Evolutionary conservation across 352 stramenopile genomes (phyloP), one percentile per base, ranked within the genome.

Genomic region (Globisporangium yorkense): DNA sequence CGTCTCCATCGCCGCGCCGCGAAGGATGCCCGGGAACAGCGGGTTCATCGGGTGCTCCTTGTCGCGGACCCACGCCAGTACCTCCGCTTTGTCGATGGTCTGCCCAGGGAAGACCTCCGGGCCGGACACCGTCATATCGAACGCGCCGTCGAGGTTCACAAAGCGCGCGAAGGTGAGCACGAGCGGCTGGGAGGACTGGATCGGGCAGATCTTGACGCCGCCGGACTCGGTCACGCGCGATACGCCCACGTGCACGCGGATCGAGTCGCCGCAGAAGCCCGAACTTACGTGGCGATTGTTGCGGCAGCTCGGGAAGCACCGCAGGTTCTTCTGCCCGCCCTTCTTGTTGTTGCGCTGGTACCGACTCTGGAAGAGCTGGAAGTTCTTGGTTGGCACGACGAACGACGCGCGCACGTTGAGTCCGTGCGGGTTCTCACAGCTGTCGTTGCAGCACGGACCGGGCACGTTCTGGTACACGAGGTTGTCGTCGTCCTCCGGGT

Each of bases 331-430:
- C 56, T 95, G 86, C 2, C 85, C 85, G 41, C 86, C 84, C 54
- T 94, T 92, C 65, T 96, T 96, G 63, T 95, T 96, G 73, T 96
- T 96, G 16, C 85, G 82, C 58, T 95, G 87, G 67, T 96, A 96
- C 3, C 79, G 72, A 10, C 72, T 61, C 59, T 86, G 73, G 55
- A 96, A 95, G 39, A 92, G 74, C 62, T 87, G 75, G 48, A 90
- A 89, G 54, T 80, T 65, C 68, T 91, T 91, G 12, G 81, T 83
- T 1, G 83, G 80, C 21, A 75, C 76, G n/a, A 92, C 76, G 41
- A 92, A 92, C 24, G 83, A 90, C 24, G 83, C 83, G 2, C 79
- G 79, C 2, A 92, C 83, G 47, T 87, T 90, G 41, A 92, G 60
- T 2, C 83, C 83, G 44, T 91, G 80, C 45, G 83, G 83, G 48